Base-by-base conservation (phyloP, 2,329 filamentous ascomycete species). In the Apiospora marii region DNA sequence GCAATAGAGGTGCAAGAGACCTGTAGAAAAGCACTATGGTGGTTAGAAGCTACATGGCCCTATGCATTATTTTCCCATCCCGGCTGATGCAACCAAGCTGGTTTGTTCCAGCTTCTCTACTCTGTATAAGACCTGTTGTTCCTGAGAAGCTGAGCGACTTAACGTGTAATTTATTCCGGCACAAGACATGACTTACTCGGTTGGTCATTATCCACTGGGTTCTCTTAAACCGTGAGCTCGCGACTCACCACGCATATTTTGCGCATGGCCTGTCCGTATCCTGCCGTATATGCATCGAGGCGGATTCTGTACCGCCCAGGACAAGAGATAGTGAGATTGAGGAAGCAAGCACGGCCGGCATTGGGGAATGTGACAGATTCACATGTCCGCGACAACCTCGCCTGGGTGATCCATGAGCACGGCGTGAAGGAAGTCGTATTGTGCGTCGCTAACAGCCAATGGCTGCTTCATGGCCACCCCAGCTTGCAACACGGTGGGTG, bases 401-500 rank as follows among this genome's bases (percentile, higher is more conserved):
- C 49, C 49, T 27, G n/a, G 10, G 49, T 2, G 49, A 51, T 51
- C 49, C 49, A 51, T 3, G 49, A 51, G 49, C n/a, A 51, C 49
- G 4, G 49, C 49, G 49, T 51, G 49, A 27, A 51, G n/a, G n/a
- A 27, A 12, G 49, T 51, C 49, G n/a, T 27, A 27, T 3, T 12
- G 49, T 51, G 49, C 49, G n/a, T 51, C 49, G 49, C 49, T 27
- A 4, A 51, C 10, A 51, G 19, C 49, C n/a, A 51, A 27, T 51
- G 7, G 49, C 49, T 27, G n/a, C n/a, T 51, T 22, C 49, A 51
- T 51, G 49, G 49, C 49, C 49, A 51, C 49, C 49, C n/a, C n/a
- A 51, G n/a, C 49, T 51, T 27, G 49, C n/a, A 51, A 27, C 49
- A 51, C n/a, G n/a, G n/a, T 51, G 49, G 49, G 49, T 51, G 49